A percentile compares a stretch with the other conserved stretches of the same genome.
Evolutionary conservation across 305 asterid species (phyloP).

Genomic region (Rubia tinctorum): DNA sequence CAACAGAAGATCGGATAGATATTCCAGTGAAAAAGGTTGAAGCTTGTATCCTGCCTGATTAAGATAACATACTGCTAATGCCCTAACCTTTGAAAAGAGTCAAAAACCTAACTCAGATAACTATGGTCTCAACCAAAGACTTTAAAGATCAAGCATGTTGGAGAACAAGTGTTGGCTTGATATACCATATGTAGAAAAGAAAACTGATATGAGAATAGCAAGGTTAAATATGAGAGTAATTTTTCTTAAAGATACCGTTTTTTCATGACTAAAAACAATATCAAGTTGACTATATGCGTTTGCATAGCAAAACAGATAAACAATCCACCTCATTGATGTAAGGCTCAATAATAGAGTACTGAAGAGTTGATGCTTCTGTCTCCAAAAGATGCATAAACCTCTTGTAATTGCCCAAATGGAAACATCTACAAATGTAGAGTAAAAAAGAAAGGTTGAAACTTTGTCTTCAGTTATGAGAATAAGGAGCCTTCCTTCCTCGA

Average conservation of each 20-base stretch:
- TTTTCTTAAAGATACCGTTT: not conserved
- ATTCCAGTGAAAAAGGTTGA: slow-evolving; percentile 70
- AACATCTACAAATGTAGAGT: slow-evolving; percentile 41
- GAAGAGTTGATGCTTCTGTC: slow-evolving; percentile 80
- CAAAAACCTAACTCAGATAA: slow-evolving; percentile 15
- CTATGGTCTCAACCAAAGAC: not conserved
- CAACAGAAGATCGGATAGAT: slow-evolving; percentile 69
- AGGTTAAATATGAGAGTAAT: not conserved
- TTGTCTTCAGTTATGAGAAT: not conserved
- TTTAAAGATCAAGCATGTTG: slow-evolving; percentile 1
- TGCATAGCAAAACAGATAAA: not conserved
- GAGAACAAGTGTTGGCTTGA: not conserved
- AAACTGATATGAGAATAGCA: not conserved
- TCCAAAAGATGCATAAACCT: slow-evolving; percentile 54
- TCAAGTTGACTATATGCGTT: not conserved
- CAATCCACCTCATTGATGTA: slow-evolving; percentile 61
- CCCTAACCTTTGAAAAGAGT: slow-evolving; percentile 52
- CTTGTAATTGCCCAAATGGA: slow-evolving; percentile 73
- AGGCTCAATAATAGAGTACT: slow-evolving; percentile 83
- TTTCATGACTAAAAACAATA: not conserved
- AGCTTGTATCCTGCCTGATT: slow-evolving; percentile 85
- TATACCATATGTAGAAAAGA: not conserved
- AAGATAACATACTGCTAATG: slow-evolving; percentile 62
- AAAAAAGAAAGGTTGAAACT: slow-evolving; percentile 20
- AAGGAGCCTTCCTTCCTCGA: not conserved